Evolutionary conservation across 2,329 filamentous ascomycete species (phyloP), one percentile per base, ranked within the genome.

Genomic region (Penicillium sp.): DNA sequence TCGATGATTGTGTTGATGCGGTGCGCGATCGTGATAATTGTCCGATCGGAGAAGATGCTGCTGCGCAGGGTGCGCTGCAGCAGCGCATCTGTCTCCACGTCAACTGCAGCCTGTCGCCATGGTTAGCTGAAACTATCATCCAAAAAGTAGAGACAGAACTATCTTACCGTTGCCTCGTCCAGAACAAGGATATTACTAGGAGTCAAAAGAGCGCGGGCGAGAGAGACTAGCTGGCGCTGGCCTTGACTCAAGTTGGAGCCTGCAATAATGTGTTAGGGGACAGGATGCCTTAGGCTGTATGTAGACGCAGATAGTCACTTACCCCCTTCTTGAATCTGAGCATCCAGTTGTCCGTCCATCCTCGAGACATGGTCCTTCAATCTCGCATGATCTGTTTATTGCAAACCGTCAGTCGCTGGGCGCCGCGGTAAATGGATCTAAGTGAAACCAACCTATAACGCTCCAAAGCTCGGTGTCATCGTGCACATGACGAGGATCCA

Each of bases 381-480:
- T 67, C 93, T 87, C 56, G 94, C 94, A 75, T 97, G 93, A 72
- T 97, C 92, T 90, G 31, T 6, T 3, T 39, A 40, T 41, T 45
- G 68, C 66, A 55, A 61, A 62, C 60, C 52, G 65, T 75, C 78
- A 76, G 81, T 77, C 65, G 54, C 57, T 48, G 39, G 34, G 46
- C 40, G 3, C 21, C 12, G 8, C 15, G 18, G 23, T 23, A 6
- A 29, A 61, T 61, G 50, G 46, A 37, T 35, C 18, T 23, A 34
- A 51, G 45, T 44, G 32, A 63, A 64, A 82, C 88, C 75, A 82
- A 93, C 90, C 90, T 59, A 97, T 80, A 57, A 95, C 92, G 70
- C 89, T 96, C 94, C 94, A 99, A 34, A 99, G 80, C 71, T 97
- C 94, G 6, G 92, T 96, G 74, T 99, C 95, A 74, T 97, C 93